phyloP scores from a whole-genome alignment of 495 filamentous ascomycete species.

The Trichocladium uniseriatum region DNA sequence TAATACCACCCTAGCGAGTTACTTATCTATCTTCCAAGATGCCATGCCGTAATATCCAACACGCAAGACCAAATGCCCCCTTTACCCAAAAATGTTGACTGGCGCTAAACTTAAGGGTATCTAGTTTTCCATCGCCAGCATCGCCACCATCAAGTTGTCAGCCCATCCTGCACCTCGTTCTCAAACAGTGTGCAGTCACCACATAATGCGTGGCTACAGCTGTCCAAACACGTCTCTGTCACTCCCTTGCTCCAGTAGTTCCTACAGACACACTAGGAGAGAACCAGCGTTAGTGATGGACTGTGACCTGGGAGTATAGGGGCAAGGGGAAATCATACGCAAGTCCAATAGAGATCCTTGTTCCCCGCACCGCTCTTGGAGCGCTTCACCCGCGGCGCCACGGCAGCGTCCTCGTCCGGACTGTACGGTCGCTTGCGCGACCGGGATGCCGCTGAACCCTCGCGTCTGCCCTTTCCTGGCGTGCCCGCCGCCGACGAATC shows the following conservation, averaged over 20 bases:
- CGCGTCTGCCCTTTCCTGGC: not conserved
- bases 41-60: too few relatives aligned
- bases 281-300: not conserved
- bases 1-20: too few relatives aligned
- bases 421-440: not conserved
- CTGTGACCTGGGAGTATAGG: not conserved
- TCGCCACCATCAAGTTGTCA: not conserved
- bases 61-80: too few relatives aligned
- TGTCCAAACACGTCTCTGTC: slow-evolving; percentile 1
- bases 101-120: too few relatives aligned
- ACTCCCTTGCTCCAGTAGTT: not conserved
- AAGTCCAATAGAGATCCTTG: slow-evolving; percentile 4
- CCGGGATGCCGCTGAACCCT: not conserved
- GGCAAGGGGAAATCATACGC: slow-evolving; percentile 1
- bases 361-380: not conserved
- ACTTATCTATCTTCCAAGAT: too few relatives aligned
- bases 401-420: not conserved
- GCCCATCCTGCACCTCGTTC: not conserved
- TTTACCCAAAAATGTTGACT: too few relatives aligned
- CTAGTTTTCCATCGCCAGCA: not conserved
- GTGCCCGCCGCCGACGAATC: not conserved
- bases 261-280: slow-evolving; percentile 1
- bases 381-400: not conserved
- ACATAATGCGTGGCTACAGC: slow-evolving; percentile 1
- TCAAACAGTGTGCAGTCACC: not conserved